Percentiles rank a stretch among this genome's conserved stretches.
Conservation (phyloP, 345 rosid genomes). For the Cardamine resedifolia region DNA sequence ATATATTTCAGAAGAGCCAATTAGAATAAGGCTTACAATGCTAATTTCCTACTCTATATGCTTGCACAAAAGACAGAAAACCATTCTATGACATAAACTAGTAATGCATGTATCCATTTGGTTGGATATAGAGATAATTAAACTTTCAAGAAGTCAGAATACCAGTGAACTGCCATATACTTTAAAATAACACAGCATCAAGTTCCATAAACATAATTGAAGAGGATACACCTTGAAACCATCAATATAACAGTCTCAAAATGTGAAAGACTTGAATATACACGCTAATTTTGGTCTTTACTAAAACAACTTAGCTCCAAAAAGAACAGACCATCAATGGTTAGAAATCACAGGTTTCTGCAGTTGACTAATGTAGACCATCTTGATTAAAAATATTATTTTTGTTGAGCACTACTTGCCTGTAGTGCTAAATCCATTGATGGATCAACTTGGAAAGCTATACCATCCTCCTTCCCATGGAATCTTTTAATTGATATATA, state of each 20-base stretch:
- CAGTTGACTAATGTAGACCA: slow-evolving; percentile 1
- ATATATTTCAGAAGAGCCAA: slow-evolving; percentile 8
- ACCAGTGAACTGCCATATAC: slow-evolving; percentile 5
- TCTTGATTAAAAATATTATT: neutral
- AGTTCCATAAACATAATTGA: slow-evolving; percentile 6
- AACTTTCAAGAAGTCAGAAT: slow-evolving; percentile 6
- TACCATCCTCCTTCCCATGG: slow-evolving; percentile 58
- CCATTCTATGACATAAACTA: neutral
- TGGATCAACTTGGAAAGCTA: slow-evolving; percentile 76
- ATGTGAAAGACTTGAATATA: neutral
- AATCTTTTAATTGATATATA: slow-evolving; percentile 70
- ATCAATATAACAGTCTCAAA: neutral
- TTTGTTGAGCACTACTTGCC: slow-evolving; percentile 43
- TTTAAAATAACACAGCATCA: neutral
- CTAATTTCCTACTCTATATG: neutral
- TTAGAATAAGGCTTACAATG: neutral
- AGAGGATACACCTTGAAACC: slow-evolving; percentile 1
- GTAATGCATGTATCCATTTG: slow-evolving; percentile 3
- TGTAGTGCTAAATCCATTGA: slow-evolving; percentile 94
- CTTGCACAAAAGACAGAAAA: slow-evolving; percentile 12
- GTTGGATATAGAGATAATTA: neutral
- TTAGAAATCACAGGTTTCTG: neutral
- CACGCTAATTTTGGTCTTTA: neutral
- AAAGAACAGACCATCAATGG: neutral
- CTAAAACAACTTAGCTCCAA: neutral